Evolutionary conservation across 495 filamentous ascomycete genomes (phyloP).

Genomic region (Cercophora samala): DNA sequence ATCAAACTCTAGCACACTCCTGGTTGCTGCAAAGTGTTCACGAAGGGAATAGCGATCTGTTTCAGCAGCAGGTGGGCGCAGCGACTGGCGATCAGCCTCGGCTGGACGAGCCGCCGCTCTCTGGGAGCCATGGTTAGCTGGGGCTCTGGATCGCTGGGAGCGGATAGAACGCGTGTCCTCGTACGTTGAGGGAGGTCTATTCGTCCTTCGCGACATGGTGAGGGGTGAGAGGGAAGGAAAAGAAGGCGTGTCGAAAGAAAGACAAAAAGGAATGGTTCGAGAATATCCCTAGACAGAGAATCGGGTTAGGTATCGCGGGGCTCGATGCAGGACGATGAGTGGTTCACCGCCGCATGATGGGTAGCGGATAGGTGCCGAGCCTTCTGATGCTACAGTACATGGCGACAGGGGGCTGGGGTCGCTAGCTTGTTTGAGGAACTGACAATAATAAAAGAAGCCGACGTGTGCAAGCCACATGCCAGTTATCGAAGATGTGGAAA

Average conservation of each 20-base stretch:
- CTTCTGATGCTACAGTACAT: background rate
- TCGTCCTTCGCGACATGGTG: background rate
- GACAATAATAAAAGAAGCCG: background rate
- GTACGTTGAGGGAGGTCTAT: conserved; percentile 8
- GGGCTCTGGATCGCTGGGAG: conserved; percentile 7
- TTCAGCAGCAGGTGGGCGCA: background rate
- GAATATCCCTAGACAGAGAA: background rate
- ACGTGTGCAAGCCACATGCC: background rate
- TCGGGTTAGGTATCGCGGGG: background rate
- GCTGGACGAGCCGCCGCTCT: background rate
- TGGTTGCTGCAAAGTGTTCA: conserved; percentile 31
- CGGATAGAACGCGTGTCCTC: conserved; percentile 16
- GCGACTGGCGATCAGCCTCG: background rate
- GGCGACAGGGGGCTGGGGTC: background rate
- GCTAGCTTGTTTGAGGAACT: background rate
- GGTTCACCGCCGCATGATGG: background rate
- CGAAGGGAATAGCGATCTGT: conserved; percentile 27
- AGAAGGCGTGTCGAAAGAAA: background rate
- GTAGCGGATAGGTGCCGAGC: background rate
- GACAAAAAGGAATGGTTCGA: background rate
- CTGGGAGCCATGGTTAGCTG: background rate
- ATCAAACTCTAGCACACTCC: conserved; percentile 32
- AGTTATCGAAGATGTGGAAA: background rate
- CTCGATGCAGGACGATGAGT: background rate
- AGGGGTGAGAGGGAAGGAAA: background rate